Percentiles rank a stretch among this genome's conserved stretches.
These are phyloP conservation scores for Grammothele lineata DNA, from an alignment of 768 basidiomycete species.

Conservation along the genomic window DNA sequence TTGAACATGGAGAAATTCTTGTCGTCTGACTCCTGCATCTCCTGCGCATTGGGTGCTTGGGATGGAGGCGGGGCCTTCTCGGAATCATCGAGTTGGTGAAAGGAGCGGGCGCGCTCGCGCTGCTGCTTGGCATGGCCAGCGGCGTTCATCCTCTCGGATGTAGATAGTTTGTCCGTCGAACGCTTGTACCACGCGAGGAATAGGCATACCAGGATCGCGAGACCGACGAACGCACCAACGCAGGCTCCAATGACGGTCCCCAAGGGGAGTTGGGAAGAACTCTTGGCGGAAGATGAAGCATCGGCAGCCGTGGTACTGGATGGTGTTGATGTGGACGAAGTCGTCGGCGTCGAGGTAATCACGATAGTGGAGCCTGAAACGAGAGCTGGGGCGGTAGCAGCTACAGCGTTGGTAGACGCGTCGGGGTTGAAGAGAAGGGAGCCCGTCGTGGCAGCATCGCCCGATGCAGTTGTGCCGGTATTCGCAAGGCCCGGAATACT, in stretches of 20 bases:
- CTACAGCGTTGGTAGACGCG: background rate
- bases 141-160: slow-evolving; percentile 22
- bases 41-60: slow-evolving; percentile 11
- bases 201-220: slow-evolving; percentile 45
- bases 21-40: slow-evolving; percentile 22
- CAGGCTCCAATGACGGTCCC: slow-evolving; percentile 61
- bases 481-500: background rate
- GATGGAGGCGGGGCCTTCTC: slow-evolving; percentile 27
- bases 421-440: background rate
- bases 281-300: slow-evolving; percentile 5
- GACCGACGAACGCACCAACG: slow-evolving; percentile 51
- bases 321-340: slow-evolving; percentile 6
- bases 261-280: slow-evolving; percentile 19
- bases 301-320: background rate
- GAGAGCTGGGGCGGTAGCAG: slow-evolving; percentile 1
- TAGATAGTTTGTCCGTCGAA: slow-evolving; percentile 32
- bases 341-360: background rate
- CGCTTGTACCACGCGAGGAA: slow-evolving; percentile 55
- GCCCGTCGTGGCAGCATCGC: background rate
- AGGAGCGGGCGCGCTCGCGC: slow-evolving; percentile 41
- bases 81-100: slow-evolving; percentile 55
- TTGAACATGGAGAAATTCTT: slow-evolving; percentile 40
- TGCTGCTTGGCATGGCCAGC: slow-evolving; percentile 42
- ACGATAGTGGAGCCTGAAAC: background rate
- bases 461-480: background rate